Conservation (phyloP, 108 stramenopile genomes). For the Aurantiochytrium sp. region DNA sequence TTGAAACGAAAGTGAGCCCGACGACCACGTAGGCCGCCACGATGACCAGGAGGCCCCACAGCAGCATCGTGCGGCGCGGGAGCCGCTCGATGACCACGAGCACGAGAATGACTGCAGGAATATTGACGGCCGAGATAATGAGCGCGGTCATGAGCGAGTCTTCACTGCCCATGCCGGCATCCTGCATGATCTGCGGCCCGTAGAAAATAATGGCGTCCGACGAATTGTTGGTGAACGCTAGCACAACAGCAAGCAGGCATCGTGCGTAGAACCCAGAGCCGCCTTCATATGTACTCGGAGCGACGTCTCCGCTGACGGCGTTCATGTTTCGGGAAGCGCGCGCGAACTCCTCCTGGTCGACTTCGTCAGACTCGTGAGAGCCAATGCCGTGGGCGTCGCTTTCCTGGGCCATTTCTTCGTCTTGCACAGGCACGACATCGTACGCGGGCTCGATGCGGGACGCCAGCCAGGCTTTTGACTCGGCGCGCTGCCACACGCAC, state of each 20-base stretch:
- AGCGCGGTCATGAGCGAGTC: background rate
- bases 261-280: background rate
- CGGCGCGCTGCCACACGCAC: background rate
- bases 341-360: background rate
- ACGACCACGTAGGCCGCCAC: background rate
- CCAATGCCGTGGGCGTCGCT: background rate
- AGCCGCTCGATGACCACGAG: background rate
- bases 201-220: conserved; percentile 25
- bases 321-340: background rate
- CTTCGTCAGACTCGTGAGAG: background rate
- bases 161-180: background rate
- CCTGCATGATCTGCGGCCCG: background rate
- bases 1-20: background rate
- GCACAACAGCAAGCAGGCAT: background rate
- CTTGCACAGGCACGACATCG: background rate
- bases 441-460: background rate
- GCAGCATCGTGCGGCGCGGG: background rate
- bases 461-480: conserved; percentile 8
- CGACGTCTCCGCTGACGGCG: background rate
- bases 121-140: background rate
- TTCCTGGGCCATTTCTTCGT: background rate
- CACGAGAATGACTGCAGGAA: background rate
- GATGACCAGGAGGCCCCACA: background rate
- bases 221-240: conserved; percentile 21
- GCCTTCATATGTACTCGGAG: background rate